Percentiles rank a stretch among this genome's conserved stretches.
phyloP scores from a whole-genome alignment of 768 basidiomycete genomes.

The Phlebiopsis flavidoalba region DNA sequence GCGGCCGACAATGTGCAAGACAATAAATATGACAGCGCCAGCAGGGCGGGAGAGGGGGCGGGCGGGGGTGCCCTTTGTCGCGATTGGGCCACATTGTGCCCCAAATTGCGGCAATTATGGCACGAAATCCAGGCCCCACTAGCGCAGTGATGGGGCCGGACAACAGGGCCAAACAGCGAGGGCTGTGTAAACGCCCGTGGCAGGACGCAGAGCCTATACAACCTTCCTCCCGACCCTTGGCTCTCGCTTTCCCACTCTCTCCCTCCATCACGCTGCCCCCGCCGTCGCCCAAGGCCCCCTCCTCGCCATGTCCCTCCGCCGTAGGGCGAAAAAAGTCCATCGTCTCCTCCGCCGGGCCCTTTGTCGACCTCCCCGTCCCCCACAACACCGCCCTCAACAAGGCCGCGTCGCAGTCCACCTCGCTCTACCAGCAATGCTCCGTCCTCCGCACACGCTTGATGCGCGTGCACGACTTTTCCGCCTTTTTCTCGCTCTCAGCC shows the following conservation, averaged over 20 bases:
- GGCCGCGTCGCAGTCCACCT: constrained; percentile 79
- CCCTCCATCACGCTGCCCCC: constrained; percentile 8
- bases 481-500: constrained; percentile 61
- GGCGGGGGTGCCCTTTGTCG: neutral
- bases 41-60: too few relatives aligned
- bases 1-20: too few relatives aligned
- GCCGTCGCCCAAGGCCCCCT: constrained; percentile 3
- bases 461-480: constrained; percentile 69
- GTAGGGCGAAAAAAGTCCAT: constrained; percentile 47
- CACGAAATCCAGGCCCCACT: neutral
- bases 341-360: constrained; percentile 43
- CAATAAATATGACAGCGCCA: too few relatives aligned
- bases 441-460: constrained; percentile 70
- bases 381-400: constrained; percentile 90
- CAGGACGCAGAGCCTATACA: constrained; percentile 2
- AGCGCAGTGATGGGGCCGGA: neutral
- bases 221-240: constrained; percentile 9
- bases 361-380: constrained; percentile 72
- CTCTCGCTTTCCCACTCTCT: constrained; percentile 11
- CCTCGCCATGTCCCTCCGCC: constrained; percentile 39
- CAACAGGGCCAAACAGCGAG: constrained; percentile 10
- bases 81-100: neutral
- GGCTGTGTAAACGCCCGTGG: constrained; percentile 10
- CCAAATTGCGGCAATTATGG: neutral
- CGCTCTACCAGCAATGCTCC: constrained; percentile 91